Evolutionary conservation across 495 filamentous ascomycete genomes (phyloP).

Genomic region (Parathielavia appendiculata): DNA sequence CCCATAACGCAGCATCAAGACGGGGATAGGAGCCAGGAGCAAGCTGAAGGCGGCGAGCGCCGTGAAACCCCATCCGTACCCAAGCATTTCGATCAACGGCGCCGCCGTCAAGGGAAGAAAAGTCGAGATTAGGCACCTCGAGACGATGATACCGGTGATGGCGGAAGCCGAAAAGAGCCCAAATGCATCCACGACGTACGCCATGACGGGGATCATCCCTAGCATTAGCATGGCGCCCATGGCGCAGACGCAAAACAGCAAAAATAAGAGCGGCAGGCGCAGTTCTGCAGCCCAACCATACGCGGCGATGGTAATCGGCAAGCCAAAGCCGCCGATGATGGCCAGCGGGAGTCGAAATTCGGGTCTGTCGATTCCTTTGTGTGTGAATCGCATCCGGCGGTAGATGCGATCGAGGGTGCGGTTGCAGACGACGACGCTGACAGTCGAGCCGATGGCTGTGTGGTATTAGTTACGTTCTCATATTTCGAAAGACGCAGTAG

Average conservation of each 20-base stretch:
- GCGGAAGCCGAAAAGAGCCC: constrained; percentile 52
- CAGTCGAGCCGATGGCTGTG: constrained; percentile 46
- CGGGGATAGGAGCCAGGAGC: constrained; percentile 46
- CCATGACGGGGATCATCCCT: constrained; percentile 45
- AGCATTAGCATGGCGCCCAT: constrained; percentile 41
- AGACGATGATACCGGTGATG: constrained; percentile 52
- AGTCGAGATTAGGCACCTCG: constrained; percentile 50
- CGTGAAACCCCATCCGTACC: constrained; percentile 49
- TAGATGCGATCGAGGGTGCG: constrained; percentile 48
- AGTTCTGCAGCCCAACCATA: constrained; percentile 49
- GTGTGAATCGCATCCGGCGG: constrained; percentile 37
- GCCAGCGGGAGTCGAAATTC: constrained; percentile 50
- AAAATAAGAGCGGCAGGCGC: constrained; percentile 32
- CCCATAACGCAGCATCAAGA: constrained; percentile 48
- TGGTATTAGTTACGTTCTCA: constrained; percentile 23
- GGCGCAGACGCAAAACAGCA: constrained; percentile 43
- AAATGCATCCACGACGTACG: constrained; percentile 56
- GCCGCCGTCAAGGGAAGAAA: constrained; percentile 47
- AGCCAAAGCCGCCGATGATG: constrained; percentile 38
- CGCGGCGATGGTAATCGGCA: constrained; percentile 40
- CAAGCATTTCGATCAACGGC: constrained; percentile 41
- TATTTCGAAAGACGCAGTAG: neutral
- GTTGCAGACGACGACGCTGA: constrained; percentile 46
- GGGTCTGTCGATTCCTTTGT: constrained; percentile 37
- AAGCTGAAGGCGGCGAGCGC: constrained; percentile 37